Evolutionary conservation across 495 filamentous ascomycete species (phyloP), one percentile per base, ranked within the genome.

Genomic region (Trichoderma gamsii): DNA sequence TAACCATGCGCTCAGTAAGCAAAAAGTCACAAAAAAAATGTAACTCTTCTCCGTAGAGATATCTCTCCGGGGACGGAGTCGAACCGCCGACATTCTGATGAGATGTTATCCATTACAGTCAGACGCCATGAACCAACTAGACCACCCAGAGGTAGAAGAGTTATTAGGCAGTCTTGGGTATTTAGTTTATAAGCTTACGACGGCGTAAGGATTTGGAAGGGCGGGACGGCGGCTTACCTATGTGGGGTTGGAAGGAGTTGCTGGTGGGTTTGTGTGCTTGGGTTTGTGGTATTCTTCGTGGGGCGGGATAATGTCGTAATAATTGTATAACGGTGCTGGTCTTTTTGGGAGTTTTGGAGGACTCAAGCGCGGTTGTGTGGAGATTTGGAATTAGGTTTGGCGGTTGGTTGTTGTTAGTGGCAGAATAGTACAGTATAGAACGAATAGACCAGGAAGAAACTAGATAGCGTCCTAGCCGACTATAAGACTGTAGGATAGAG

Each of bases 91-190:
- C 56, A 16, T 61, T 61, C 11, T 11, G 56, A 32, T 61, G 56
- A 61, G 25, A 61, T 61, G 56, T 61, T 29, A 61, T 38, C 56
- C 56, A 61, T 61, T 61, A 61, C 56, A 61, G 56, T 32, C 56
- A 11, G 11, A 61, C 56, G 56, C 56, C 56, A 61, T 61, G 56
- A 61, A 61, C 56, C 56, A 61, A 61, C 56, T 61, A 61, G 56
- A 61, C 56, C 56, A 61, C 56, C 56, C 56, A 61, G 56, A 61
- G 56, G 56, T 61, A 29, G 56, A 61, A 61, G 56, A 61, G 56
- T 61, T 61, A 13, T 18, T 61, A 32, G 56, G 16, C n/a, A 2
- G 25, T 13, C 13, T 32, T 32, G 16, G 11, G 11, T 61, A 61
- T 3, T 32, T 18, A 23, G 27, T 32, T 16, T 18, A 32, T 61